Evolutionary conservation across 2,329 filamentous ascomycete species (phyloP).

Genomic region (Fusarium zealandicum): DNA sequence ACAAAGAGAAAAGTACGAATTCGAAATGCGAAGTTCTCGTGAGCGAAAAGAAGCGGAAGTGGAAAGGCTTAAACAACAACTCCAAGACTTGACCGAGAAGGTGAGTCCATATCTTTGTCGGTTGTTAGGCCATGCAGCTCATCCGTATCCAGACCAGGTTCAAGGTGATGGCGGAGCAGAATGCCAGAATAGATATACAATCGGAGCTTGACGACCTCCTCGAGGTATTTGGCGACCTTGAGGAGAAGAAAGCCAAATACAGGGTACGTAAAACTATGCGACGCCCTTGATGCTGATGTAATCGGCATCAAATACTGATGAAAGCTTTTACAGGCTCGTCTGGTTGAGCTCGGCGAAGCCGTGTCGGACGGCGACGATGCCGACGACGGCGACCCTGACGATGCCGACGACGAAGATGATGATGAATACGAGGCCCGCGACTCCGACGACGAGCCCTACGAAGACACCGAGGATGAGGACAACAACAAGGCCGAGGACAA

Average conservation of each 20-base stretch:
- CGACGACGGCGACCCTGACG: conserved; percentile 63
- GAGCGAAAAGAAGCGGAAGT: conserved; percentile 55
- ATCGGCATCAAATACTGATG: conserved; percentile 9
- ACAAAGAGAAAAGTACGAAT: conserved; percentile 21
- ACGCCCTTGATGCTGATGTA: not conserved
- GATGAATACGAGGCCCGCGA: conserved; percentile 33
- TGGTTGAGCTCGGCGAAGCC: conserved; percentile 71
- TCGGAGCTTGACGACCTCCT: conserved; percentile 81
- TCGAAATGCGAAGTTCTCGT: conserved; percentile 14
- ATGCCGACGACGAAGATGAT: conserved; percentile 62
- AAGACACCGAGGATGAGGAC: conserved; percentile 37
- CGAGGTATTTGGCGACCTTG: conserved; percentile 81
- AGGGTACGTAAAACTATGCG: conserved; percentile 62
- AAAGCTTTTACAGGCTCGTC: conserved; percentile 55
- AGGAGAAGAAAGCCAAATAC: conserved; percentile 78
- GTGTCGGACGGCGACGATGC: conserved; percentile 81
- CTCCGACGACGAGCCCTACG: no score
- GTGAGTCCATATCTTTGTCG: conserved; percentile 33
- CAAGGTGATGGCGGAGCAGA: conserved; percentile 53
- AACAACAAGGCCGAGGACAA: conserved; percentile 4
- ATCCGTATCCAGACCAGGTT: conserved; percentile 42
- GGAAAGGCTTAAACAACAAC: conserved; percentile 49
- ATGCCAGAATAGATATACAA: conserved; percentile 69
- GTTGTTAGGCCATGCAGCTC: conserved; percentile 37
- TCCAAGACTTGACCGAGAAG: conserved; percentile 34